Evolutionary conservation across 805 yeast species (phyloP), one percentile per base, ranked within the genome.

Genomic region (Komagataella ulmi): DNA sequence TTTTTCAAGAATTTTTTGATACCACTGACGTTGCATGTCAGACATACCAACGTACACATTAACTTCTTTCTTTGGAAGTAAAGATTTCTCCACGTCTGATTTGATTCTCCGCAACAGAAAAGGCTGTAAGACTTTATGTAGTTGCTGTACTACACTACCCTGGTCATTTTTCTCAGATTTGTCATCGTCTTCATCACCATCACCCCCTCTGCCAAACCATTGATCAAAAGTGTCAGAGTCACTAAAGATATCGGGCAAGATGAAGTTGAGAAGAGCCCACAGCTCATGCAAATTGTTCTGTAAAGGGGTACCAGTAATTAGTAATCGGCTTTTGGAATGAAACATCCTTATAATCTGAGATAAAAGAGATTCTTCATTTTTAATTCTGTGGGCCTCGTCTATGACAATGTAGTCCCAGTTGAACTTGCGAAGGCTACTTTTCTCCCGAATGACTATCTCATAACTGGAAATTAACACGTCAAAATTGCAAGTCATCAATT

Each of bases 301-400:
- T 54, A 85, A 69, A 7, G 93, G 93, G 1, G 93, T 85, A 65
- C 93, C 93, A 0, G 93, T 85, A 51, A 85, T 84, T 53, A 85
- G 69, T 54, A 85, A 66, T 59, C 93, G 72, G 62, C 83, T 83
- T 49, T 74, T 77, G n/a, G 51, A 51, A 18, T 51, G 48, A 45
- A 51, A 51, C 49, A 48, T 44, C 12, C 50, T 23, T 24, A 51
- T 48, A 18, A 48, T 48, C 49, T 51, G 50, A 6, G 51, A 51
- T n/a, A 48, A 46, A 3, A 48, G 21, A 7, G 84, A 77, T 59
- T 82, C 85, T 59, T 85, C 93, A 61, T 85, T 85, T 59, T 85
- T 85, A 57, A 85, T 80, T 68, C 93, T 72, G 63, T 85, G 95
- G 3, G 91, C 93, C 65, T 85, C 95, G 65, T 85, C 95, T 55